phyloP scores from a whole-genome alignment of 2,329 filamentous ascomycete species.

The Venturia pyrina region DNA sequence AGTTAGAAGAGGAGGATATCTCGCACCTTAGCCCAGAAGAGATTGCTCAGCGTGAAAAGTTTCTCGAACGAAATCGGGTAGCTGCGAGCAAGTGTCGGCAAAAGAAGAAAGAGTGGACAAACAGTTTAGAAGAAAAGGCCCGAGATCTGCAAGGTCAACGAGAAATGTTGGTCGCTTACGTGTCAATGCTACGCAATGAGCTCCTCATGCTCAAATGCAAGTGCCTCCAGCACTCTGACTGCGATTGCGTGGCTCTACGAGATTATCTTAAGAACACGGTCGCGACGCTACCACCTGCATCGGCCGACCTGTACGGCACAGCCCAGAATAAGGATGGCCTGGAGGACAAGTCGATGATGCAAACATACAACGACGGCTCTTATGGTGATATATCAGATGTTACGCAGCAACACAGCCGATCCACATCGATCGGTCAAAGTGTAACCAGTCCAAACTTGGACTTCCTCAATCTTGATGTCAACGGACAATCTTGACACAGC shows the following conservation, averaged over 20 bases:
- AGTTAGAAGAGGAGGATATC: neutral
- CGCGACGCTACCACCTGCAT: conserved; percentile 1
- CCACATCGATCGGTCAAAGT: neutral
- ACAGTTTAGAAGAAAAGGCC: conserved; percentile 38
- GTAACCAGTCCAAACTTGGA: neutral
- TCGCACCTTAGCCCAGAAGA: conserved; percentile 5
- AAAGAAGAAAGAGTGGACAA: conserved; percentile 53
- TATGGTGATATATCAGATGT: neutral
- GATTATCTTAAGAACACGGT: conserved; percentile 22
- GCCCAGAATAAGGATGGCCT: neutral
- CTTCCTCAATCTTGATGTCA: neutral
- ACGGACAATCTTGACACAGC: neutral
- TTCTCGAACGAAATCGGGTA: conserved; percentile 60
- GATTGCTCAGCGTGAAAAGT: conserved; percentile 40
- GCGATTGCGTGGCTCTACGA: conserved; percentile 27
- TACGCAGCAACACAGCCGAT: neutral
- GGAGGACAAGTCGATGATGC: neutral
- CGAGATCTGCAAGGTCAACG: conserved; percentile 28
- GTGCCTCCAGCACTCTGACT: conserved; percentile 26
- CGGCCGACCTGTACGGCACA: neutral
- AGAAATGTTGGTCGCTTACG: conserved; percentile 25
- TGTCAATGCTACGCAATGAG: conserved; percentile 26
- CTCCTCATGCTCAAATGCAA: conserved; percentile 28
- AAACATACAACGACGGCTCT: neutral
- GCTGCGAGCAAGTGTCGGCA: conserved; percentile 66